These are phyloP conservation scores for Coemansia sp. DNA, from an alignment of 192 early-diverging fungal genomes.

Conservation along the genomic window DNA sequence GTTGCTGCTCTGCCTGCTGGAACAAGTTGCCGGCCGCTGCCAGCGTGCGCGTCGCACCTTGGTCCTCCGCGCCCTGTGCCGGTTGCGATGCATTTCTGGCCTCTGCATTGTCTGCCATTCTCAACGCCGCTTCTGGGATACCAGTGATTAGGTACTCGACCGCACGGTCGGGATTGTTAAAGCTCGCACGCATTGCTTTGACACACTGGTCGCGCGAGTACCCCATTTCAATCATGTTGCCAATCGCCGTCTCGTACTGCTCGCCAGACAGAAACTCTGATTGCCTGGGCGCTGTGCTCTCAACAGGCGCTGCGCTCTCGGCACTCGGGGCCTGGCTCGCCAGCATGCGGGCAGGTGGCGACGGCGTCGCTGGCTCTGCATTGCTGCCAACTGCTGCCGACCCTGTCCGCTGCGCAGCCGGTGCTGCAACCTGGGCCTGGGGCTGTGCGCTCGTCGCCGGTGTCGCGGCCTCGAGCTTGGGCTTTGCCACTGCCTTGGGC, in stretches of 20 bases:
- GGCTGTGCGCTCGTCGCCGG: conserved; percentile 37
- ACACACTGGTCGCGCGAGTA: conserved; percentile 84
- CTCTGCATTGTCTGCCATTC: conserved; percentile 41
- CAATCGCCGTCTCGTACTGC: conserved; percentile 76
- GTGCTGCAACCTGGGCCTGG: conserved; percentile 38
- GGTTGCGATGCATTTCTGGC: conserved; percentile 14
- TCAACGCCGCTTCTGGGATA: conserved; percentile 53
- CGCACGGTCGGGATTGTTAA: conserved; percentile 96
- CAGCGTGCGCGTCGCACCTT: conserved; percentile 7
- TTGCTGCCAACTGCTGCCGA: conserved; percentile 22
- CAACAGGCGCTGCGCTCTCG: not conserved
- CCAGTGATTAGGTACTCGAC: conserved; percentile 90
- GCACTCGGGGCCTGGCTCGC: not conserved
- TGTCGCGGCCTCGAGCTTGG: conserved; percentile 50
- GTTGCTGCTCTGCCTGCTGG: conserved; percentile 57
- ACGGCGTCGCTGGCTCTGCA: conserved; percentile 46
- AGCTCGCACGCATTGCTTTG: conserved; percentile 91
- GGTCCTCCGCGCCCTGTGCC: conserved; percentile 15
- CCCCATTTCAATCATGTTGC: conserved; percentile 94
- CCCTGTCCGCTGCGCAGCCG: conserved; percentile 40
- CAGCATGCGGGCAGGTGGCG: conserved; percentile 54
- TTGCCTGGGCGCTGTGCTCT: conserved; percentile 53
- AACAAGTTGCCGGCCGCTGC: conserved; percentile 56
- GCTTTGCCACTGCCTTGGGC: conserved; percentile 37
- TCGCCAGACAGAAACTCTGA: conserved; percentile 59